phyloP scores from a whole-genome alignment of 2,329 filamentous ascomycete species.

The Cadophora sp. region DNA sequence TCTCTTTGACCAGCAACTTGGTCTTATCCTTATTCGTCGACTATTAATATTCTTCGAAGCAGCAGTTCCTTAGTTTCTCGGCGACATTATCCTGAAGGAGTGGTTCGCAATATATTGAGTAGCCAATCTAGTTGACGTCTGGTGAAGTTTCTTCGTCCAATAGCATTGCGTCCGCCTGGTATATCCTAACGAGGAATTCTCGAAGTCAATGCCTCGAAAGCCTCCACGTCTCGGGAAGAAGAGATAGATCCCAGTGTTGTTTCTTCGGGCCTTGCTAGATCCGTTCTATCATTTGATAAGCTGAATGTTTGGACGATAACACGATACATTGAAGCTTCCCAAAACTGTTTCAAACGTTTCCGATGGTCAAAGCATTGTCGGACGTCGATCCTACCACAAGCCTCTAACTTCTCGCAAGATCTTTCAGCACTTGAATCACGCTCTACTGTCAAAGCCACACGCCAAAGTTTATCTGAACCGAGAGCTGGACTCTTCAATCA shows the following conservation, averaged over 20 bases:
- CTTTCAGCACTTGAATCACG: slow-evolving; percentile 33
- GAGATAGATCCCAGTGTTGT: slow-evolving; percentile 32
- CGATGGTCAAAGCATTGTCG: slow-evolving; percentile 45
- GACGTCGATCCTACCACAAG: slow-evolving; percentile 39
- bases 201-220: slow-evolving; percentile 36
- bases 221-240: slow-evolving; percentile 37
- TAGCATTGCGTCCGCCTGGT: slow-evolving; percentile 35
- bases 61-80: slow-evolving; percentile 17
- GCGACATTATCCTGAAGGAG: slow-evolving; percentile 22
- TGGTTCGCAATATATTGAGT: slow-evolving; percentile 35
- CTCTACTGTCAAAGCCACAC: slow-evolving; percentile 38
- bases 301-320: slow-evolving; percentile 41
- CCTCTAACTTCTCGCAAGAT: slow-evolving; percentile 37
- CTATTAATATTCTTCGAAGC: slow-evolving; percentile 13
- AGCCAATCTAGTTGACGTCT: slow-evolving; percentile 35
- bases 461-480: slow-evolving; percentile 39
- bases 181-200: slow-evolving; percentile 31
- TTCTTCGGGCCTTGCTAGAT: slow-evolving; percentile 38
- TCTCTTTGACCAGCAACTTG: slow-evolving; percentile 24
- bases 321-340: slow-evolving; percentile 41
- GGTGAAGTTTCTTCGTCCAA: slow-evolving; percentile 35
- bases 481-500: slow-evolving; percentile 34
- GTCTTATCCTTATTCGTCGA: slow-evolving; percentile 28
- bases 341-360: slow-evolving; percentile 44
- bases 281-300: slow-evolving; percentile 38